A percentile compares a stretch with the other conserved stretches of the same genome.
phyloP scores from a whole-genome alignment of 306 rosid species.

The Canavalia gladiata region DNA sequence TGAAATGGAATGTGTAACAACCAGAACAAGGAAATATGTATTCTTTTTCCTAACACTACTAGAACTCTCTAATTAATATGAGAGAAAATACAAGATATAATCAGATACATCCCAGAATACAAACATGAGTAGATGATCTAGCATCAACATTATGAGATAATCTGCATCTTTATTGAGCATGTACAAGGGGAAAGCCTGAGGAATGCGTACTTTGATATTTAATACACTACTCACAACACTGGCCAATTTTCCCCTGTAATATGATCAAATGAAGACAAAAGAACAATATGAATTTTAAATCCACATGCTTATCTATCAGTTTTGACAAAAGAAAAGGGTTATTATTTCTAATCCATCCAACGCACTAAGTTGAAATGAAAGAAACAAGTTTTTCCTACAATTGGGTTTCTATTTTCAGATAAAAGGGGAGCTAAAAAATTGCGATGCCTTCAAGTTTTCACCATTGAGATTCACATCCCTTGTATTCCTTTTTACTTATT shows the following conservation, averaged over 20 bases:
- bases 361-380: background rate
- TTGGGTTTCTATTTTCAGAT: too few species aligned
- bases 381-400: too few species aligned
- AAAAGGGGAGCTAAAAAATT: too few species aligned
- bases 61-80: background rate
- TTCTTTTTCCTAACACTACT: background rate
- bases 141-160: background rate
- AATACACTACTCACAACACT: background rate
- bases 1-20: constrained; percentile 1
- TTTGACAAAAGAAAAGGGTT: background rate
- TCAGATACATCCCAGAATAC: constrained; percentile 14
- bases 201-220: background rate
- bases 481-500: too few species aligned
- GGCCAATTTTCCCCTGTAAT: background rate
- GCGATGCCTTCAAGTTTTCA: too few species aligned
- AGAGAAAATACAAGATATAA: background rate
- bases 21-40: background rate
- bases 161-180: background rate
- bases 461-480: too few species aligned
- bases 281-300: constrained; percentile 21
- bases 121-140: background rate
- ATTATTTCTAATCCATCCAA: background rate
- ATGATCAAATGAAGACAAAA: background rate
- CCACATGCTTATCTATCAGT: background rate
- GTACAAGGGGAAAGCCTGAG: background rate